Evolutionary conservation across 306 rosid genomes (phyloP).

Genomic region (Cucurbita argyrosperma): DNA sequence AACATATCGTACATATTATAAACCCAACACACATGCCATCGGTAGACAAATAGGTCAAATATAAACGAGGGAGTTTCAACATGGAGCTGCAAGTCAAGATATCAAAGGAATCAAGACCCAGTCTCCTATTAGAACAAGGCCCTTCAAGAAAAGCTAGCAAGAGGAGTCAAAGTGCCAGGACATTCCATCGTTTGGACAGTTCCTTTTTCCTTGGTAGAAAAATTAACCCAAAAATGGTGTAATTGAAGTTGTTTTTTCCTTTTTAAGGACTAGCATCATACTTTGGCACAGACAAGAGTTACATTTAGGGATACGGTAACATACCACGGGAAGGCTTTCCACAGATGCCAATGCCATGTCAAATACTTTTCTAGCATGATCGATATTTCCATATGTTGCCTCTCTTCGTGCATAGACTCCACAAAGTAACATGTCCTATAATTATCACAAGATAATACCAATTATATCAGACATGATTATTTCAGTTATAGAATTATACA

Average conservation of each 20-base stretch:
- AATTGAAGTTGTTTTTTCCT: not conserved
- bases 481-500: not conserved
- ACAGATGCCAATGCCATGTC: constrained; percentile 79
- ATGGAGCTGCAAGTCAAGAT: not conserved
- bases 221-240: not conserved
- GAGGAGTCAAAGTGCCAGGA: not conserved
- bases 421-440: constrained; percentile 73
- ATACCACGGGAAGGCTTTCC: constrained; percentile 76
- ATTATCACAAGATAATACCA: not conserved
- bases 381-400: constrained; percentile 68
- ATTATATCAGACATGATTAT: not conserved
- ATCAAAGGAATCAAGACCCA: not conserved
- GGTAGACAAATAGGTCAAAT: not conserved
- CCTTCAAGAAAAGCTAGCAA: not conserved
- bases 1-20: not conserved
- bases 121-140: not conserved
- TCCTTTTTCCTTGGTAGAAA: not conserved
- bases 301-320: not conserved
- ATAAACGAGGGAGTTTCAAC: not conserved
- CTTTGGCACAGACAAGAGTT: not conserved
- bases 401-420: constrained; percentile 90
- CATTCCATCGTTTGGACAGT: not conserved
- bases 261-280: not conserved
- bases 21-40: not conserved
- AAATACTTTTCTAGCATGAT: constrained; percentile 80